Evolutionary conservation across 179 eudicot genomes (phyloP).

Genomic region (Corrigiola litoralis): DNA sequence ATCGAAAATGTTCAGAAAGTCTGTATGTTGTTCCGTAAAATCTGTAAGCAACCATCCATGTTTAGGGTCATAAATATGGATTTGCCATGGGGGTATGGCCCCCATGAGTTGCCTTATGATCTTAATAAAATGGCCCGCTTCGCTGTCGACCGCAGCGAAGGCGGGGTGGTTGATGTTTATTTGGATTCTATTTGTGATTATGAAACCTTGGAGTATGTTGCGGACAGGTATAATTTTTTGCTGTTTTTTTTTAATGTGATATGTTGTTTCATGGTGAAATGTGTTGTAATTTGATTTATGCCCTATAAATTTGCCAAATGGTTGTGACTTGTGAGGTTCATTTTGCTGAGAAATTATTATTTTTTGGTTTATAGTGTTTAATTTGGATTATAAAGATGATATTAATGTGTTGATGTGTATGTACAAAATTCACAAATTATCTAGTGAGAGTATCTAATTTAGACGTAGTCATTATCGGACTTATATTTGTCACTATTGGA

Average conservation of each 20-base stretch:
- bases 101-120: constrained; percentile 1
- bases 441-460: too few species aligned
- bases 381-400: too few species aligned
- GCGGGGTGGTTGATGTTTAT: constrained; percentile 24
- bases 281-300: not conserved
- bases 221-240: constrained; percentile 17
- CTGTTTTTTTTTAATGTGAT: not conserved
- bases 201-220: constrained; percentile 17
- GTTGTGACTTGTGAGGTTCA: too few species aligned
- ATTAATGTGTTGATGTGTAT: too few species aligned
- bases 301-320: not conserved
- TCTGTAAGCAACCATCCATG: constrained; percentile 22
- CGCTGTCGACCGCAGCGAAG: constrained; percentile 22
- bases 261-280: too few species aligned
- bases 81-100: not conserved
- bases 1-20: constrained; percentile 23
- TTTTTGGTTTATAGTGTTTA: too few species aligned
- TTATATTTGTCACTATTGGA: too few species aligned
- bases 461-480: too few species aligned
- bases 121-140: constrained; percentile 12
- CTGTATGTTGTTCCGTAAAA: constrained; percentile 24
- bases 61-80: constrained; percentile 16
- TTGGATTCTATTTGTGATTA: constrained; percentile 15
- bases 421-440: too few species aligned
- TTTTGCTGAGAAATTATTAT: too few species aligned